These are phyloP conservation scores for Verticillium longisporum DNA, from an alignment of 2,329 filamentous ascomycete genomes.

Conservation along the genomic window DNA sequence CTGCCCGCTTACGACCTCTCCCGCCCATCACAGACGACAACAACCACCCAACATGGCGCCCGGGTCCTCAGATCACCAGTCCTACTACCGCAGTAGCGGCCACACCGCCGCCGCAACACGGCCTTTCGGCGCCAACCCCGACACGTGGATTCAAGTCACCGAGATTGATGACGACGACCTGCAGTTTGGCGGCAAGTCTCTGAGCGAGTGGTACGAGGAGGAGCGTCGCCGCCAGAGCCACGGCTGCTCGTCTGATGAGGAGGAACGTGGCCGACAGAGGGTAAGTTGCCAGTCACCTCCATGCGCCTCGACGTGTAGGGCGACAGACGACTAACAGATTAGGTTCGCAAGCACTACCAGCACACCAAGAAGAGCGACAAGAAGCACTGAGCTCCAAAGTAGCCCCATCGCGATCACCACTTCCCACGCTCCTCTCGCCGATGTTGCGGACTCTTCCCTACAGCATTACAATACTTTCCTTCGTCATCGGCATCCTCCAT, in stretches of 20 bases:
- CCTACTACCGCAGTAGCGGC: not conserved
- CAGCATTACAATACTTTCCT: not conserved
- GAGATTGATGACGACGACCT: slow-evolving; percentile 56
- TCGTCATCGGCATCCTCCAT: not conserved
- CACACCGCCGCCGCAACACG: not conserved
- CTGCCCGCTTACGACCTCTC: not conserved
- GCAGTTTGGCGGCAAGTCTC: slow-evolving; percentile 53
- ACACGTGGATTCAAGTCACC: slow-evolving; percentile 45
- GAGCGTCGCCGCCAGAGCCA: slow-evolving; percentile 38
- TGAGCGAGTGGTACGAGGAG: slow-evolving; percentile 56
- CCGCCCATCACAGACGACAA: not conserved
- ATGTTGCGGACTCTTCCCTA: not conserved
- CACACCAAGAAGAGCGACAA: slow-evolving; percentile 8
- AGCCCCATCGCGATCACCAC: not conserved
- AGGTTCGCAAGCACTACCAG: slow-evolving; percentile 12
- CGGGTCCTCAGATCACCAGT: not conserved
- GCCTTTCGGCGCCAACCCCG: slow-evolving; percentile 21
- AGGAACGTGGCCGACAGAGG: slow-evolving; percentile 31
- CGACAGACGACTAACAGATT: slow-evolving; percentile 2
- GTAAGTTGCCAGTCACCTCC: slow-evolving; percentile 14
- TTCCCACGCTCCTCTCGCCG: not conserved
- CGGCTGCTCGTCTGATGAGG: slow-evolving; percentile 23
- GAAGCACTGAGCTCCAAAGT: slow-evolving; percentile 6
- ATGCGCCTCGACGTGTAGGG: not conserved
- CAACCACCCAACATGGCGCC: not conserved